Percentiles rank a stretch among this genome's conserved stretches.
Evolutionary conservation across 2,329 filamentous ascomycete species (phyloP).

Genomic region (Stromatinia cepivora): DNA sequence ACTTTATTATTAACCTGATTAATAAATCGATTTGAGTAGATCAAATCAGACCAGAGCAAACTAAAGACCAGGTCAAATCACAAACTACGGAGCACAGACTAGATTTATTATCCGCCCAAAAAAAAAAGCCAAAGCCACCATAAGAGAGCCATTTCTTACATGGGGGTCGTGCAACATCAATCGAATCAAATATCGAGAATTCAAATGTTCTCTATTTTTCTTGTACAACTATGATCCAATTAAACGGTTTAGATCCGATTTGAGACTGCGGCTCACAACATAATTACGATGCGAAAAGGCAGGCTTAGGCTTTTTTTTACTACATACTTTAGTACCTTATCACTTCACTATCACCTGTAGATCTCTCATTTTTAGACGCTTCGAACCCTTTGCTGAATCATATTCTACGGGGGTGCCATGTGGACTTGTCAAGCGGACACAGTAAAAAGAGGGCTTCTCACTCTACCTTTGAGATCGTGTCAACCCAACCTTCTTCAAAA

Average conservation of each 20-base stretch:
- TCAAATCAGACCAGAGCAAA: background rate
- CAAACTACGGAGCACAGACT: background rate
- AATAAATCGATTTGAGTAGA: background rate
- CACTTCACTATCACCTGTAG: background rate
- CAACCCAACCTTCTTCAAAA: background rate
- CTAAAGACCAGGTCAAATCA: background rate
- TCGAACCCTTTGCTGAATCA: conserved; percentile 1
- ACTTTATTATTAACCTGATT: background rate
- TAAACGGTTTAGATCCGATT: conserved; percentile 35
- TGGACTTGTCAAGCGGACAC: conserved; percentile 23
- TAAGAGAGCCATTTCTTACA: conserved; percentile 2
- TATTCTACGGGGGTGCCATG: conserved; percentile 32
- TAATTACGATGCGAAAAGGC: conserved; percentile 21
- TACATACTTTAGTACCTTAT: background rate
- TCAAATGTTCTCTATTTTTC: background rate
- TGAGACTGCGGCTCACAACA: conserved; percentile 37
- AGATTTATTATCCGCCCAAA: conserved; percentile 6
- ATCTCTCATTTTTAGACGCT: conserved; percentile 15
- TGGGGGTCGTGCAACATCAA: conserved; percentile 4
- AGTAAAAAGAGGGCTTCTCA: background rate
- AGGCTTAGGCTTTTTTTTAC: conserved; percentile 4
- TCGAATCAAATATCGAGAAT: conserved; percentile 10
- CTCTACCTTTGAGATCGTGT: conserved; percentile 9
- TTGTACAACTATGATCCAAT: conserved; percentile 19
- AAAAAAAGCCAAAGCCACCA: conserved; percentile 19